Evolutionary conservation across 1,139 yeast genomes (phyloP).

Genomic region (Blastobotrys proliferans): DNA sequence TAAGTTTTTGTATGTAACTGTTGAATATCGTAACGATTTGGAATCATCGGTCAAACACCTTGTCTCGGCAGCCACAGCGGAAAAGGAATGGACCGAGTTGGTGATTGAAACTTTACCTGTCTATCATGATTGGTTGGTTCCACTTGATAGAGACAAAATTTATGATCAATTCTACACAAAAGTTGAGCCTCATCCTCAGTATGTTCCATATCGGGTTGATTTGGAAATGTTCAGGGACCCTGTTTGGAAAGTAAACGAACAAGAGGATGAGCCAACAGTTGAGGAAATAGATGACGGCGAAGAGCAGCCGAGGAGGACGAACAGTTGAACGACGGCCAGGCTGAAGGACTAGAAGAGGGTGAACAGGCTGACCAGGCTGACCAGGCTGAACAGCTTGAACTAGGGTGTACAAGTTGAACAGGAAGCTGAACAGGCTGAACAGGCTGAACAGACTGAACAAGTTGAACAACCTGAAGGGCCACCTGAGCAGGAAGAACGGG

Average conservation of each 20-base stretch:
- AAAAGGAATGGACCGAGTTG: not conserved
- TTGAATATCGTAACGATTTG: not conserved
- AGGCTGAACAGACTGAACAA: not conserved
- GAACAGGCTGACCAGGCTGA: too few relatives aligned
- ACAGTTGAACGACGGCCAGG: too few relatives aligned
- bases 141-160: not conserved
- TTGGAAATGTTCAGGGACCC: not conserved
- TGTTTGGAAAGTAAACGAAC: not conserved
- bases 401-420: too few relatives aligned
- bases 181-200: not conserved
- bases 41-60: not conserved
- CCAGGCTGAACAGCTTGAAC: too few relatives aligned
- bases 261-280: not conserved
- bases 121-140: not conserved
- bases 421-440: not conserved
- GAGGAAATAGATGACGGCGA: too few relatives aligned
- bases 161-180: not conserved
- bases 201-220: not conserved
- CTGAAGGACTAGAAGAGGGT: too few relatives aligned
- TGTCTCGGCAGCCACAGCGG: not conserved
- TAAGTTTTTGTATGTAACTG: not conserved
- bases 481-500: not conserved
- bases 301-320: too few relatives aligned
- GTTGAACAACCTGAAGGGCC: not conserved
- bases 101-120: not conserved